Percentiles rank a stretch among this genome's conserved stretches.
These are phyloP conservation scores for Neophaeococcomyces mojaviensis DNA, from an alignment of 2,329 filamentous ascomycete species.

Conservation along the genomic window DNA sequence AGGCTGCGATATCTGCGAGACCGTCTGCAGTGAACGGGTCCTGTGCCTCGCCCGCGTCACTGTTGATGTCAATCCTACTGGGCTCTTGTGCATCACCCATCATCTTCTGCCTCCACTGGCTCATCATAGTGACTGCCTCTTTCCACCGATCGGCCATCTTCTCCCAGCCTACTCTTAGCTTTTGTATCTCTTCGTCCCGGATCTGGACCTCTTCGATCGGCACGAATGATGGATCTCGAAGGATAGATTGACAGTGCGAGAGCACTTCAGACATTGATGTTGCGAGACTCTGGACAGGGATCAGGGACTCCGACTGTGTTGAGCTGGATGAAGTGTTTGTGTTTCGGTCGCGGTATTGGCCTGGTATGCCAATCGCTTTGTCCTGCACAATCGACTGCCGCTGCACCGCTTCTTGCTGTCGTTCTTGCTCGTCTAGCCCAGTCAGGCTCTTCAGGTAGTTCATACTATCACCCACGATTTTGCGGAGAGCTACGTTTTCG, in stretches of 20 bases:
- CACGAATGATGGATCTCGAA: constrained; percentile 95
- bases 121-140: constrained; percentile 83
- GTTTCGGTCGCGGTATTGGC: constrained; percentile 19
- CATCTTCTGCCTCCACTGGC: constrained; percentile 83
- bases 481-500: constrained; percentile 79
- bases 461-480: constrained; percentile 63
- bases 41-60: no score
- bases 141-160: constrained; percentile 88
- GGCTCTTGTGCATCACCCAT: constrained; percentile 23
- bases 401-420: constrained; percentile 11
- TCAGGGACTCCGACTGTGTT: constrained; percentile 33
- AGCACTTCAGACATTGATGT: constrained; percentile 68
- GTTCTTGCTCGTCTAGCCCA: constrained; percentile 34
- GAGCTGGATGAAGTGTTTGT: not conserved
- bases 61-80: constrained; percentile 25
- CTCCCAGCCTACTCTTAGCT: constrained; percentile 78
- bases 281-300: constrained; percentile 61
- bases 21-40: constrained; percentile 28
- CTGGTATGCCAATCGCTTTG: constrained; percentile 23
- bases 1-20: constrained; percentile 34
- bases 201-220: constrained; percentile 87
- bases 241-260: constrained; percentile 69
- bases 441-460: constrained; percentile 58
- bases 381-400: not conserved
- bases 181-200: constrained; percentile 83